These are phyloP conservation scores for Lantana camara DNA, from an alignment of 257 asterid species.

Conservation along the genomic window DNA sequence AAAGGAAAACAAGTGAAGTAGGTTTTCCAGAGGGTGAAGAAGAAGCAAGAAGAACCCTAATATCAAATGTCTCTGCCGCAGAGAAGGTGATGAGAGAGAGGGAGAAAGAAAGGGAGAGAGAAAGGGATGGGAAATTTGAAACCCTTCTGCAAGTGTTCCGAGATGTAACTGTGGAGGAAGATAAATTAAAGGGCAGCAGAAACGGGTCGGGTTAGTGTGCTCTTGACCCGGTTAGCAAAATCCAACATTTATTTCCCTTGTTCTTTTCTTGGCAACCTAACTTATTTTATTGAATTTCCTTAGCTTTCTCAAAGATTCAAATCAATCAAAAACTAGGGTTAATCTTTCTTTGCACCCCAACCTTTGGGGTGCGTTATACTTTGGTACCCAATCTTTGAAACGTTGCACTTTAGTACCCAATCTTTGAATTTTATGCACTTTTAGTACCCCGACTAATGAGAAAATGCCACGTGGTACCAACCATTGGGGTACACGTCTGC, in stretches of 20 bases:
- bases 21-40: not conserved
- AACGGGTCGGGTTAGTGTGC: conserved; percentile 20
- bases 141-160: conserved; percentile 8
- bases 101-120: conserved; percentile 11
- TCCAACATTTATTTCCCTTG: not conserved
- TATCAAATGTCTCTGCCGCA: conserved; percentile 19
- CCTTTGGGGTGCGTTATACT: too few species aligned
- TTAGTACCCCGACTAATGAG: too few species aligned
- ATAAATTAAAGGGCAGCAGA: conserved; percentile 28
- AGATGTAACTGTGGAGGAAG: conserved; percentile 22
- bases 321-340: too few species aligned
- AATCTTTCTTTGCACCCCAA: too few species aligned
- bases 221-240: conserved; percentile 24
- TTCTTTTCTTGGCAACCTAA: not conserved
- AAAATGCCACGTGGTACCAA: too few species aligned
- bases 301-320: not conserved
- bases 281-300: not conserved
- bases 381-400: too few species aligned
- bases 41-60: conserved; percentile 23
- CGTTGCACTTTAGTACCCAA: too few species aligned
- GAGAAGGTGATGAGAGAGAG: not conserved
- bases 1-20: not conserved
- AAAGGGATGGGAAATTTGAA: conserved; percentile 14
- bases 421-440: too few species aligned
- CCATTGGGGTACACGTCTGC: too few species aligned